These are phyloP conservation scores for Hermanozyma aechmeae DNA, from an alignment of 805 yeast species.

Conservation along the genomic window DNA sequence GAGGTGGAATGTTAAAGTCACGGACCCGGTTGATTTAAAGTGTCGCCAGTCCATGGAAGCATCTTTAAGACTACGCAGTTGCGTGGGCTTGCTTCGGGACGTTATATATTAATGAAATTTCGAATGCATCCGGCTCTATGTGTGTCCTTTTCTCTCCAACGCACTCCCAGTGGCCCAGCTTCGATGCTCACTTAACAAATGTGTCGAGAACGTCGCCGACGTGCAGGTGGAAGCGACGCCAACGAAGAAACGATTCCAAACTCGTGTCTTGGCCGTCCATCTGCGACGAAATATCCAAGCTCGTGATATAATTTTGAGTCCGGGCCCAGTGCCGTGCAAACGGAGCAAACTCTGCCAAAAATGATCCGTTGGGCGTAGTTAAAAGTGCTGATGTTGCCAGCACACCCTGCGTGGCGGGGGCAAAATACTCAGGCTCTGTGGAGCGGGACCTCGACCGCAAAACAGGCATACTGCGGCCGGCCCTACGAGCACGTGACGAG, in stretches of 20 bases:
- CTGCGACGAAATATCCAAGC: slow-evolving; percentile 10
- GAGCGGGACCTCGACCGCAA: too few species aligned
- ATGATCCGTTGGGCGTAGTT: too few species aligned
- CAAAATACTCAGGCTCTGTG: too few species aligned
- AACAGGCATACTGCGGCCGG: too few species aligned
- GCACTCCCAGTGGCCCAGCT: too few species aligned
- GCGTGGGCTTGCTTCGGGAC: too few species aligned
- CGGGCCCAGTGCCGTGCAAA: slow-evolving; percentile 21
- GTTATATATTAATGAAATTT: background rate
- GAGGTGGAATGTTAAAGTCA: slow-evolving; percentile 54
- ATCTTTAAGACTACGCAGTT: too few species aligned
- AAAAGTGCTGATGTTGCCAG: too few species aligned
- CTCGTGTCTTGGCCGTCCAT: slow-evolving; percentile 8
- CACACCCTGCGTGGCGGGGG: too few species aligned
- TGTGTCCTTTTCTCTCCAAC: too few species aligned
- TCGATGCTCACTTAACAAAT: background rate
- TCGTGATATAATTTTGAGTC: slow-evolving; percentile 19
- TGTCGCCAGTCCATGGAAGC: background rate
- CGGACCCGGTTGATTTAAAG: slow-evolving; percentile 42
- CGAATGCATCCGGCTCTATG: too few species aligned
- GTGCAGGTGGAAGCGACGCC: slow-evolving; percentile 25
- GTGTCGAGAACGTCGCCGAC: slow-evolving; percentile 9
- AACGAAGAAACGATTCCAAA: slow-evolving; percentile 19
- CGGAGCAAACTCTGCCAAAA: slow-evolving; percentile 23
- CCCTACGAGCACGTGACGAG: too few species aligned